Percentiles rank a stretch among this genome's conserved stretches.
Conservation (phyloP, 768 basidiomycete genomes). For the Lyophyllum decastes region DNA sequence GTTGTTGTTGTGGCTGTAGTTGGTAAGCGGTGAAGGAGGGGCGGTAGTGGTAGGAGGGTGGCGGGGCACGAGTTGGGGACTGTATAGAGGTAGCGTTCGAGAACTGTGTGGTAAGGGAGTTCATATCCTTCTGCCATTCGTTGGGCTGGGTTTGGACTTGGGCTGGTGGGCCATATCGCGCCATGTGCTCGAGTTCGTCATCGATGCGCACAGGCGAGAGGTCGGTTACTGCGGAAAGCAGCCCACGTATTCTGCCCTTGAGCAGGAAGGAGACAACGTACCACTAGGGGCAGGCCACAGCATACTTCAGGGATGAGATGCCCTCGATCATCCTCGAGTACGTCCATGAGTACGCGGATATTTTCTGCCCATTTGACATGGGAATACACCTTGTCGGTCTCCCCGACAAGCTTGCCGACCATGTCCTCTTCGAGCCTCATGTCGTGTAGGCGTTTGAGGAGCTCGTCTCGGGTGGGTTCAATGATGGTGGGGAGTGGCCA, state of each 20-base stretch:
- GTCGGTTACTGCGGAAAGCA: not conserved
- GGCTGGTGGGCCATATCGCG: not conserved
- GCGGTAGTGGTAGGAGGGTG: not conserved
- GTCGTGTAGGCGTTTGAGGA: not conserved
- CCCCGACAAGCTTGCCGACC: not conserved
- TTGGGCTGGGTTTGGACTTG: not conserved
- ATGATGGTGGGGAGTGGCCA: conserved; percentile 1
- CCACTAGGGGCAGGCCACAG: not conserved
- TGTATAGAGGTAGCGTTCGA: not conserved
- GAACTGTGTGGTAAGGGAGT: not conserved
- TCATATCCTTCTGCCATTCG: not conserved
- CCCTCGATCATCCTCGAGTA: not conserved
- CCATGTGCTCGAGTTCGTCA: not conserved
- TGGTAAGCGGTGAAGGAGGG: not conserved
- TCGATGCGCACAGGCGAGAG: not conserved
- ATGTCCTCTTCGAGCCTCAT: not conserved
- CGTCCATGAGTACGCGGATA: not conserved
- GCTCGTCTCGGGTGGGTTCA: not conserved
- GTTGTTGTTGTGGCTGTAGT: not conserved
- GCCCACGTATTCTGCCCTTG: not conserved
- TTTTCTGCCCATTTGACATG: conserved; percentile 2
- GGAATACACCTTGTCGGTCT: conserved; percentile 1
- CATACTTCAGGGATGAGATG: not conserved
- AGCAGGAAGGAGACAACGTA: not conserved
- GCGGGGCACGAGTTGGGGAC: not conserved